Evolutionary conservation across 2,329 filamentous ascomycete genomes (phyloP), one percentile per base, ranked within the genome.

Genomic region (Thielaviopsis ethacetica): DNA sequence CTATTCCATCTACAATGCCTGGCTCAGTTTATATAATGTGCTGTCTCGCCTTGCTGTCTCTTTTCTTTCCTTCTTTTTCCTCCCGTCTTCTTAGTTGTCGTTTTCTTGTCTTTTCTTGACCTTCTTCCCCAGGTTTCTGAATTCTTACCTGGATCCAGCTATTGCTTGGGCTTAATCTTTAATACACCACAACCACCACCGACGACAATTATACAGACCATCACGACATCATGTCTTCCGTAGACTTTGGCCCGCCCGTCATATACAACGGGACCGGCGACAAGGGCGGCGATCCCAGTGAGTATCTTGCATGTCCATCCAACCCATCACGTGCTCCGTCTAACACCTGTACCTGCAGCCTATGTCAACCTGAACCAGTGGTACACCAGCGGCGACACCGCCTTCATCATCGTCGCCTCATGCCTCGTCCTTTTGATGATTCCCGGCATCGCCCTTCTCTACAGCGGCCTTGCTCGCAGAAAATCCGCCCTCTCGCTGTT

Each of bases 401-500:
- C 91, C 69, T 97, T 88, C 76, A 97, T 97, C 72, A 79, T 97
- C 71, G 72, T 97, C 66, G 79, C 87, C 62, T 82, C 91, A 62
- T 91, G 88, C 70, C 95, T 97, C 85, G 91, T 97, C 64, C 74
- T 97, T 75, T 75, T 96, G 73, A 98, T 97, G 93, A 79, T 97
- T 30, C 93, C 93, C 30, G 93, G 93, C 66, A 91, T 98, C 66
- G 91, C 89, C 59, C 96, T 98, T 73, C 83, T 98, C 64, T 98
- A 98, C 76, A 96, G 91, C 13, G 93, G 93, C 65, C 85, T 97
- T 65, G 91, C 93, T n/a, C 86, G 93, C 65, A 83, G 93, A 77
- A 98, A 98, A 77, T 97, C 93, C 5, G 93, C 93, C 30, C 80
- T 98, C 51, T 95, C 90, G 63, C 86, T 97, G 77, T 93, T 98